Evolutionary conservation across 257 asterid genomes (phyloP), one percentile per base, ranked within the genome.

Genomic region (Penstemon davidsonii): DNA sequence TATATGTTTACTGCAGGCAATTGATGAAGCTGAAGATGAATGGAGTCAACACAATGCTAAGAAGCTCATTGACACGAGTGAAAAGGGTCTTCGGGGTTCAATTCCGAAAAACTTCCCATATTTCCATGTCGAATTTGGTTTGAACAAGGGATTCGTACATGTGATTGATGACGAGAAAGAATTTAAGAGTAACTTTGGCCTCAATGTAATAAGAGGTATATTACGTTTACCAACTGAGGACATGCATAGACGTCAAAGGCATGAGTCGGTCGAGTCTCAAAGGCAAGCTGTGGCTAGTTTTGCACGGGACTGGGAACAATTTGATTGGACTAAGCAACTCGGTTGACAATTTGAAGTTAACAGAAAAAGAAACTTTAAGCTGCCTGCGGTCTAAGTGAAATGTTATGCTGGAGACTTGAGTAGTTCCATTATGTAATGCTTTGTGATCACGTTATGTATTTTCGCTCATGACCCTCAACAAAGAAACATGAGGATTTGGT

Each of bases 11-110:
- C 64, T 43, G 73, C 83, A 90, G 99, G 99, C 99, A 33, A 93
- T 93, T 55, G 96, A 90, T 64, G 99, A 90, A 79, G 97, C 96
- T 5, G 99, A 90, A 82, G 96, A 91, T 42, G 99, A 93, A 74
- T 93, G 99, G 97, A 93, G 97, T 66, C 96, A 87, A 71, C 99
- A 93, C 82, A 90, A 87, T 11, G 96, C 99, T 0, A 93, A 93
- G 86, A 93, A 93, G 86, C 88, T 93, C 33, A 90, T 93, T 4
- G 97, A 93, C 80, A 93, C 99, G 4, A 93, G 95, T 46, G 82
- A 77, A 50, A 93, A 88, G 80, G 97, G 97, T 37, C 78, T 93
- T 39, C 77, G 96, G 5, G 89, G 83, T 13, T 93, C 97, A 7
- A 90, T 93, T 74, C 99, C 99, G 18, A 88, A 88, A 81, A 86